Evolutionary conservation across 805 yeast species (phyloP), one percentile per base, ranked within the genome.

Genomic region (Hanseniaspora lindneri): DNA sequence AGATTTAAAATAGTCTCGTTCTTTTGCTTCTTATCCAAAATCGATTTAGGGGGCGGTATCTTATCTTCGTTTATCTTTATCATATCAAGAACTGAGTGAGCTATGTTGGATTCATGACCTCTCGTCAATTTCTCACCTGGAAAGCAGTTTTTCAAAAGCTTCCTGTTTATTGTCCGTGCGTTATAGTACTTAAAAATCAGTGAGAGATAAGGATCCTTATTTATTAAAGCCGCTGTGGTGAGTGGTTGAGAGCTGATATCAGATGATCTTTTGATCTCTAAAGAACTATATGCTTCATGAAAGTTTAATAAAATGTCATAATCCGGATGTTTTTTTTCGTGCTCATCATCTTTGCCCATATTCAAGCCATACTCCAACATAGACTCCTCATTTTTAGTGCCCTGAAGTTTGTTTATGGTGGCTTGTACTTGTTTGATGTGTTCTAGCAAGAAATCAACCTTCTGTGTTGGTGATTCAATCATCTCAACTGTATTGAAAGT

Each of bases 181-280:
- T 34, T 34, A 39, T 49, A 49, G 14, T 49, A 49, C 23, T 49
- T 46, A 25, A 49, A 43, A 9, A 49, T 25, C 11, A 49, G 16
- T 17, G 32, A 28, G 4, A 49, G 14, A 20, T 39, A 43, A 6
- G 23, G 41, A 17, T 49, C 52, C 24, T 49, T 49, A 17, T 23
- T 20, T 5, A 44, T 30, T 21, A 49, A 19, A 14, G 52, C 39
- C 1, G 36, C 21, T 7, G 44, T 44, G 11, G 42, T 49, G 23
- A 49, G 11, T 2, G 52, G 52, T 19, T 43, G 43, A 13, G 17
- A 43, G 9, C 39, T 29, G 3, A 49, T 17, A 40, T 49, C 52
- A 7, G 52, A 43, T 11, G 52, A 49, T 34, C 52, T 43, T 49
- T 49, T 49, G 27, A 44, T 39, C 17, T 49, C 52, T 17, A 43